Evolutionary conservation across 352 stramenopile species (phyloP).

Genomic region (Phytophthora citricola): DNA sequence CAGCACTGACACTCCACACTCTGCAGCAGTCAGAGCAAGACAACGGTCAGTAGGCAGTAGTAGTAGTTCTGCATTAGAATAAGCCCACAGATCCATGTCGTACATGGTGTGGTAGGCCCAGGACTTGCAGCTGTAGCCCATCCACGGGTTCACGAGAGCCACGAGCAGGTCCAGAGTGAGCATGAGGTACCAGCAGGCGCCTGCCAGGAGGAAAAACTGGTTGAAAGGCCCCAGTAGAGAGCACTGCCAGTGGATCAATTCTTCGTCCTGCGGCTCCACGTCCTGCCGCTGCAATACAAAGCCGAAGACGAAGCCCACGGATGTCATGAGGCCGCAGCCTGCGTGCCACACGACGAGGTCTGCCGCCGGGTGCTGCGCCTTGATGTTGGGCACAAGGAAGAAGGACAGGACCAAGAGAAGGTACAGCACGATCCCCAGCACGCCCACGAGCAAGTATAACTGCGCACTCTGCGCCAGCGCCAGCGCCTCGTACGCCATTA

Average conservation of each 20-base stretch:
- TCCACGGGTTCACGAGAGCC: constrained; percentile 88
- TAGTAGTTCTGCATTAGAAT: not conserved
- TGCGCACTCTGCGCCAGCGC: constrained; percentile 51
- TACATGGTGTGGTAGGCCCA: constrained; percentile 88
- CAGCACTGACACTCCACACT: constrained; percentile 75
- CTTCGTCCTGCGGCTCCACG: constrained; percentile 10
- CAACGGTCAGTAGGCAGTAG: not conserved
- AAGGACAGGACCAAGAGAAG: constrained; percentile 76
- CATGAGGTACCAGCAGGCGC: constrained; percentile 85
- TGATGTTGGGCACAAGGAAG: constrained; percentile 76
- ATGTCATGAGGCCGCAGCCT: constrained; percentile 65
- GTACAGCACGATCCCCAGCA: constrained; percentile 64
- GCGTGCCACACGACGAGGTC: constrained; percentile 85
- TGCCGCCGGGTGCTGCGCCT: constrained; percentile 79
- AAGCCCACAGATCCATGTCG: not conserved
- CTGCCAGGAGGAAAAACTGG: constrained; percentile 82
- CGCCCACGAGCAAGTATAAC: constrained; percentile 68
- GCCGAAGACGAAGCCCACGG: constrained; percentile 60
- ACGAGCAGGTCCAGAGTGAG: constrained; percentile 84
- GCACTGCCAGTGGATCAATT: constrained; percentile 45
- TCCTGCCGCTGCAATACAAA: constrained; percentile 39
- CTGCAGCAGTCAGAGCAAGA: constrained; percentile 30
- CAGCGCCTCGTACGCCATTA: constrained; percentile 68
- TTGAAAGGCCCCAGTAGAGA: constrained; percentile 66
- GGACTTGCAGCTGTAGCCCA: constrained; percentile 88